Percentiles rank a stretch among this genome's conserved stretches.
Conservation (phyloP, 129 eudicot species). For the Flaveria sonorensis region DNA sequence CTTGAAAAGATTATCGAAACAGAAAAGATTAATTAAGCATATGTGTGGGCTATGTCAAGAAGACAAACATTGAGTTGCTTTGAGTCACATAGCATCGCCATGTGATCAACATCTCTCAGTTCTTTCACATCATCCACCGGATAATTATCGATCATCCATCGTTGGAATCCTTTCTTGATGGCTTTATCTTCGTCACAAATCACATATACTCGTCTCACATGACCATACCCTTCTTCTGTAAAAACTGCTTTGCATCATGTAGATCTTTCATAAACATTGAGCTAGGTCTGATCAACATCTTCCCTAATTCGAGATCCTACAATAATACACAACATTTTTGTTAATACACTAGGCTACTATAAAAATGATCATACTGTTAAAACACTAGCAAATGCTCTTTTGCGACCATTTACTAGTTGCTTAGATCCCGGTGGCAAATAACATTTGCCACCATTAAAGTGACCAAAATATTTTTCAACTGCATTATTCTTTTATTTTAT, state of each 20-base stretch:
- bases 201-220: constrained; percentile 45
- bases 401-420: no score
- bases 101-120: constrained; percentile 57
- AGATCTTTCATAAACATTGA: constrained; percentile 44
- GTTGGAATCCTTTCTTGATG: constrained; percentile 40
- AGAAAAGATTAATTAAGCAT: not conserved
- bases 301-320: constrained; percentile 58
- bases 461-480: no score
- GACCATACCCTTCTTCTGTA: constrained; percentile 45
- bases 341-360: not conserved
- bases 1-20: not conserved
- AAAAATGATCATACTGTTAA: no score
- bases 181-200: constrained; percentile 46
- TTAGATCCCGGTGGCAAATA: no score
- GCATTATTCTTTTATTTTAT: no score
- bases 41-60: constrained; percentile 28
- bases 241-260: constrained; percentile 32
- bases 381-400: no score
- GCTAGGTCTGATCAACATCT: constrained; percentile 41
- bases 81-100: constrained; percentile 63
- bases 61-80: constrained; percentile 35
- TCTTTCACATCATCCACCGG: constrained; percentile 48
- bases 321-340: not conserved
- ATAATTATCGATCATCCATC: constrained; percentile 43
- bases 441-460: no score